phyloP scores from a whole-genome alignment of 345 rosid genomes.

The Arabidopsis suecica region DNA sequence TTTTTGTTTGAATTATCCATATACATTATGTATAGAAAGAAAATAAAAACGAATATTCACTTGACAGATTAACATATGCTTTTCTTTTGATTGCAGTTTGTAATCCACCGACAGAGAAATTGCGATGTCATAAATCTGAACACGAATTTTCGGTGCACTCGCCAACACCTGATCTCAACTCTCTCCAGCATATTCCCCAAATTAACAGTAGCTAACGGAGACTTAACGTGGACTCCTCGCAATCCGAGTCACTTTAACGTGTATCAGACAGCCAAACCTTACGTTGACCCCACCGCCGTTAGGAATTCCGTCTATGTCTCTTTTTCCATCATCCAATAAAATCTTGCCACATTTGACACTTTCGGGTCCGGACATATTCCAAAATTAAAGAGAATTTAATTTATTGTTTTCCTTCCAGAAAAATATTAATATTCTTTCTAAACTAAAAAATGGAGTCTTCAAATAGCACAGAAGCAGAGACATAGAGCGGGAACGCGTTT shows the following conservation, averaged over 20 bases:
- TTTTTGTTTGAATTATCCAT: not conserved
- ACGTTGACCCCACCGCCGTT: conserved; percentile 51
- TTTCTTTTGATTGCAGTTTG: conserved; percentile 19
- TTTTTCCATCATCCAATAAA: not conserved
- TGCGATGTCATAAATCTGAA: conserved; percentile 30
- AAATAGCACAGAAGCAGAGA: conserved; percentile 47
- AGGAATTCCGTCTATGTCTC: conserved; percentile 48
- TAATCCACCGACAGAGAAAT: conserved; percentile 43
- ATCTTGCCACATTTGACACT: conserved; percentile 28
- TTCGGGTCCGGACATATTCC: conserved; percentile 36
- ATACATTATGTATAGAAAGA: not conserved
- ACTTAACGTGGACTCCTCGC: conserved; percentile 47
- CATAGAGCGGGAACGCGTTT: conserved; percentile 57
- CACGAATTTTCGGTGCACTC: conserved; percentile 30
- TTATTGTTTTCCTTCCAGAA: not conserved
- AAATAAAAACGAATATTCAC: conserved; percentile 38
- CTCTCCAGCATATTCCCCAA: conserved; percentile 26
- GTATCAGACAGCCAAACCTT: conserved; percentile 14
- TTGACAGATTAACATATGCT: conserved; percentile 28
- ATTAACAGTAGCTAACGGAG: conserved; percentile 39
- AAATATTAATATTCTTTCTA: conserved; percentile 24
- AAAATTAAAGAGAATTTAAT: conserved; percentile 11
- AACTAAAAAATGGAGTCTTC: conserved; percentile 41
- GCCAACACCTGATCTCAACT: conserved; percentile 18
- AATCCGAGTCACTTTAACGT: conserved; percentile 36